phyloP scores from a whole-genome alignment of 345 rosid species.

The Syzygium oleosum region DNA sequence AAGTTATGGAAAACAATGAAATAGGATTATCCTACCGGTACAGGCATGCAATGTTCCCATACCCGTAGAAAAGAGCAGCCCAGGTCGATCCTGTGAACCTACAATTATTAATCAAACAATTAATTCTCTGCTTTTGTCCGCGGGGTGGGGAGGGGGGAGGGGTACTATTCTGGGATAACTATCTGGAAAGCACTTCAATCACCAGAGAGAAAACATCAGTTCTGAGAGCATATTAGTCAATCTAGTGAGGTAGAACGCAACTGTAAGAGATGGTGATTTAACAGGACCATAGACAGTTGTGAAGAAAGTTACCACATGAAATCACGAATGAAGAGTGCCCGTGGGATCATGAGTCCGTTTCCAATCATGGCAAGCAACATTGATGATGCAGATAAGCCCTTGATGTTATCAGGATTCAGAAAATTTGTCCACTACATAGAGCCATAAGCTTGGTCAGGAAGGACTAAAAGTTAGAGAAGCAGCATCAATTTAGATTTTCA shows the following conservation, averaged over 20 bases:
- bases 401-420: conserved; percentile 72
- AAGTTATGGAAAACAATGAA: neutral
- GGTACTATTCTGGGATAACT: neutral
- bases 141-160: too few species aligned
- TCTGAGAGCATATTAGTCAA: neutral
- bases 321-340: conserved; percentile 86
- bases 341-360: conserved; percentile 89
- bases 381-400: conserved; percentile 71
- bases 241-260: neutral
- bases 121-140: neutral
- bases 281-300: neutral
- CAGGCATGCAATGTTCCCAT: conserved; percentile 72
- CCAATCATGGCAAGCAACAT: conserved; percentile 92
- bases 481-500: neutral
- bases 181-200: neutral
- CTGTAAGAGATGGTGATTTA: neutral
- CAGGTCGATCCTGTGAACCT: conserved; percentile 86
- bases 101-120: neutral
- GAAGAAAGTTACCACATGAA: conserved; percentile 70
- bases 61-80: conserved; percentile 86
- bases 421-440: conserved; percentile 83
- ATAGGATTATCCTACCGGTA: conserved; percentile 36
- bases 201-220: neutral
- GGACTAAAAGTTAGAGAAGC: neutral
- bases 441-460: conserved; percentile 10